Evolutionary conservation across 2,329 filamentous ascomycete genomes (phyloP).

Genomic region (Pseudogymnoascus sp.): DNA sequence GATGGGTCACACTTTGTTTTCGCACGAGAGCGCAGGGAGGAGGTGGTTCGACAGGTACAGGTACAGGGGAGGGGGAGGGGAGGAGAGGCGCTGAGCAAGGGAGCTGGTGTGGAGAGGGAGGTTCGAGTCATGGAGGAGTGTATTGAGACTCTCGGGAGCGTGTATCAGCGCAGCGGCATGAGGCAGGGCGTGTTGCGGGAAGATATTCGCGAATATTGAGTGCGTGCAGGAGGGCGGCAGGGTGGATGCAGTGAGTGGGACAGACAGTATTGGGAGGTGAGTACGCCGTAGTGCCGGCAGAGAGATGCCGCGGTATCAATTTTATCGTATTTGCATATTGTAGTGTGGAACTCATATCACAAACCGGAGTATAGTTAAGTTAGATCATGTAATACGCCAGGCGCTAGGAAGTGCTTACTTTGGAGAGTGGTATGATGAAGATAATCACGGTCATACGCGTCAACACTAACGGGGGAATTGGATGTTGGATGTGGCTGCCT

Average conservation of each 20-base stretch:
- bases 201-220: neutral
- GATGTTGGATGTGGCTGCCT: neutral
- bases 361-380: neutral
- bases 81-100: neutral
- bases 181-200: neutral
- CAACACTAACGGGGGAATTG: neutral
- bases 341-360: neutral
- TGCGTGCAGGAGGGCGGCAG: neutral
- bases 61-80: neutral
- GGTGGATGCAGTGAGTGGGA: too few relatives aligned
- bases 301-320: neutral
- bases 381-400: neutral
- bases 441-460: neutral
- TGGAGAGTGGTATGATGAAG: neutral
- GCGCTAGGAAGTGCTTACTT: neutral
- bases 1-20: neutral
- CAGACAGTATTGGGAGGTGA: neutral
- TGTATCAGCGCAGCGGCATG: neutral
- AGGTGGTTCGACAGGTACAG: neutral
- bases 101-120: neutral
- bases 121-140: neutral
- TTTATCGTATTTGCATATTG: neutral
- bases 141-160: neutral
- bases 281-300: neutral
- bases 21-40: neutral